Conservation (phyloP, 352 stramenopile genomes). For the Phytophthora crassamura region DNA sequence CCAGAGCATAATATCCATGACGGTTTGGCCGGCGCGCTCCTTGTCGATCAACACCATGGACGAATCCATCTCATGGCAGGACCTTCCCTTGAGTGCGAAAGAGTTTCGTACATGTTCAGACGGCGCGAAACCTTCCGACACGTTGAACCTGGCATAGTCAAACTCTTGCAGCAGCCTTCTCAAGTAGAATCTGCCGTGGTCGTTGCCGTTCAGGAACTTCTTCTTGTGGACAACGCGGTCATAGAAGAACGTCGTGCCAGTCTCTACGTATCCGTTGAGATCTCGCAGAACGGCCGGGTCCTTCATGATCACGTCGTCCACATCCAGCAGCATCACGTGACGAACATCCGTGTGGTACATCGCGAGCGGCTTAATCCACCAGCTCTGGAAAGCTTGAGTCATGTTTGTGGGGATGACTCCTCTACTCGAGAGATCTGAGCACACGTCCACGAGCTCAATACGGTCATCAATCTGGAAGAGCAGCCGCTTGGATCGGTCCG, state of each 20-base stretch:
- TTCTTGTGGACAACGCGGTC: slow-evolving; percentile 56
- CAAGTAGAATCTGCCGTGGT: slow-evolving; percentile 44
- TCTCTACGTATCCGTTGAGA: slow-evolving; percentile 46
- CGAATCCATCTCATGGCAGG: slow-evolving; percentile 69
- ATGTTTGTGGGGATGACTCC: slow-evolving; percentile 19
- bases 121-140: slow-evolving; percentile 20
- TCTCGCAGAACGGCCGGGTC: slow-evolving; percentile 48
- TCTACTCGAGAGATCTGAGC: slow-evolving; percentile 29
- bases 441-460: slow-evolving; percentile 47
- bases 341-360: slow-evolving; percentile 46
- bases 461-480: slow-evolving; percentile 34
- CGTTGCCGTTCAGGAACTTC: slow-evolving; percentile 51
- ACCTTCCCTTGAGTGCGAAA: slow-evolving; percentile 46
- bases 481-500: slow-evolving; percentile 23
- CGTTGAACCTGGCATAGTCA: slow-evolving; percentile 51
- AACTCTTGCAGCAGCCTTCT: slow-evolving; percentile 45
- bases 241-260: slow-evolving; percentile 71
- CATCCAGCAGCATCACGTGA: slow-evolving; percentile 53
- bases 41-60: slow-evolving; percentile 68
- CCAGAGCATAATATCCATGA: slow-evolving; percentile 45
- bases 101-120: slow-evolving; percentile 48
- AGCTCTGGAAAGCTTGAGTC: slow-evolving; percentile 35
- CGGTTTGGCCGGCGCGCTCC: slow-evolving; percentile 29
- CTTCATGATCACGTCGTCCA: slow-evolving; percentile 57
- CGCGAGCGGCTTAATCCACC: slow-evolving; percentile 59